phyloP scores from a whole-genome alignment of 1,284 basidiomycete species.

The Cutaneotrichosporon sp. region DNA sequence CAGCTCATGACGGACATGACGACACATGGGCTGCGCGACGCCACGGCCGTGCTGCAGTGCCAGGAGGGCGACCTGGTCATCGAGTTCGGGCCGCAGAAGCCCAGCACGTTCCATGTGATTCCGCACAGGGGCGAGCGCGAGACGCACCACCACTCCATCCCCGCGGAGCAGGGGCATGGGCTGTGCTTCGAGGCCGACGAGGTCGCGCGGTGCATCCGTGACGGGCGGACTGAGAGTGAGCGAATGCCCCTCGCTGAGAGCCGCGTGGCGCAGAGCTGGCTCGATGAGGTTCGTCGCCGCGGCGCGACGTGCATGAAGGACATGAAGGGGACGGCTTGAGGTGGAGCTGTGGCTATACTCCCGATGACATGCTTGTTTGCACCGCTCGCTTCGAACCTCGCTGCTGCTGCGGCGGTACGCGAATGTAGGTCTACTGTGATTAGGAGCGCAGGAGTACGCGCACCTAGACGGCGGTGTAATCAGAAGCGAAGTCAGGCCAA shows the following conservation, averaged over 20 bases:
- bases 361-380: too few species aligned
- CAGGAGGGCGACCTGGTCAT: conserved; percentile 29
- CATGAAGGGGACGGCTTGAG: conserved; percentile 27
- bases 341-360: too few species aligned
- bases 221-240: conserved; percentile 71
- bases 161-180: conserved; percentile 23
- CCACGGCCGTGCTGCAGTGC: conserved; percentile 23
- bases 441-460: too few species aligned
- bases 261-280: conserved; percentile 71
- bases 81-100: conserved; percentile 23
- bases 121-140: conserved; percentile 12
- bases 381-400: too few species aligned
- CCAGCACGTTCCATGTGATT: conserved; percentile 25
- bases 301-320: conserved; percentile 37
- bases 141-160: conserved; percentile 13
- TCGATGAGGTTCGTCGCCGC: conserved; percentile 66
- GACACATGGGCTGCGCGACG: conserved; percentile 12
- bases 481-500: too few species aligned
- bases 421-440: too few species aligned
- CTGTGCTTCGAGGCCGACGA: conserved; percentile 58
- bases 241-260: conserved; percentile 75
- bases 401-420: too few species aligned
- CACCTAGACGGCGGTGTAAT: too few species aligned
- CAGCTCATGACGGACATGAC: conserved; percentile 31
- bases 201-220: conserved; percentile 73